Percentiles rank a stretch among this genome's conserved stretches.
Evolutionary conservation across 1,284 basidiomycete species (phyloP).

Genomic region (Ganoderma boninense): DNA sequence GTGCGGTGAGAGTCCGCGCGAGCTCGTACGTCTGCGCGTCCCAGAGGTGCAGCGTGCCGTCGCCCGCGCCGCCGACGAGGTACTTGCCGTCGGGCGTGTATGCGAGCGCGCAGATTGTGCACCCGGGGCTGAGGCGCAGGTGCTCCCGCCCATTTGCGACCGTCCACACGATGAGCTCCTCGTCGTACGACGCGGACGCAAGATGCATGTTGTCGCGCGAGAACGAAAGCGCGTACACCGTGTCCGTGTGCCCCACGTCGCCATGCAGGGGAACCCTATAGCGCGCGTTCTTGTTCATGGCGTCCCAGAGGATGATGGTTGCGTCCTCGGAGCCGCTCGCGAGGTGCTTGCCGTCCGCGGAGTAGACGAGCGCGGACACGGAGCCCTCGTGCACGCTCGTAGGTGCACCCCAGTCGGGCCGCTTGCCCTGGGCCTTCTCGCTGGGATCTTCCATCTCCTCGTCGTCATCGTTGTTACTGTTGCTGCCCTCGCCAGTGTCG

Average conservation of each 20-base stretch:
- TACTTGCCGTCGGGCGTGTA: conserved; percentile 36
- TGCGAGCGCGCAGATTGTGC: conserved; percentile 28
- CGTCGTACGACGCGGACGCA: conserved; percentile 28
- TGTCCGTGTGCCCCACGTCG: conserved; percentile 20
- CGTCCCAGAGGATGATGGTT: conserved; percentile 36
- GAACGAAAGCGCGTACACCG: conserved; percentile 33
- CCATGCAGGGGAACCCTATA: conserved; percentile 7
- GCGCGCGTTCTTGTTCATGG: conserved; percentile 9
- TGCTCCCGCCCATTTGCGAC: conserved; percentile 5
- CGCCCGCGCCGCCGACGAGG: conserved; percentile 34
- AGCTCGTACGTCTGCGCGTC: conserved; percentile 23
- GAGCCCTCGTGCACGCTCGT: conserved; percentile 13
- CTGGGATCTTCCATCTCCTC: conserved; percentile 4
- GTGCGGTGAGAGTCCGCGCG: conserved; percentile 15
- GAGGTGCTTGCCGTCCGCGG: conserved; percentile 30
- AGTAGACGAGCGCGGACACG: conserved; percentile 31
- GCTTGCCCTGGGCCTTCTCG: neutral
- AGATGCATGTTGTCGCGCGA: conserved; percentile 32
- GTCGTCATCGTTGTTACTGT: neutral
- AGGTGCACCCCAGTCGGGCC: neutral
- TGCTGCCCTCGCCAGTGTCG: neutral
- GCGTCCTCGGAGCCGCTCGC: conserved; percentile 36
- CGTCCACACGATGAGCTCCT: conserved; percentile 20
- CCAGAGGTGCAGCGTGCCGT: conserved; percentile 37
- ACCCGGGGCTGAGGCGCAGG: conserved; percentile 12